Conservation (phyloP, 2,329 filamentous ascomycete species). For the Talaromyces sp. region DNA sequence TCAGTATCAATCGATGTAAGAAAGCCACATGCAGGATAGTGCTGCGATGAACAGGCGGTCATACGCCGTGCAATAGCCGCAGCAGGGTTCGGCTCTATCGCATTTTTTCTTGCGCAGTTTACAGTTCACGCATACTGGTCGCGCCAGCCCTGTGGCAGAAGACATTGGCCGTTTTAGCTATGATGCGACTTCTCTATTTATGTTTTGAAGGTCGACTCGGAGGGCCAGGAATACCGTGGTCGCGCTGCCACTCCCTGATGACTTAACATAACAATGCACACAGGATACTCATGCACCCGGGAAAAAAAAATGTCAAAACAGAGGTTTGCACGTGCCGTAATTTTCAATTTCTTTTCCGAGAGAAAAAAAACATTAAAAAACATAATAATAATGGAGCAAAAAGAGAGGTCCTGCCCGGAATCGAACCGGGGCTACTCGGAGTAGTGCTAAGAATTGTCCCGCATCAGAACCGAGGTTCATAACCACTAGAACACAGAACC, state of each 20-base stretch:
- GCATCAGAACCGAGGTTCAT: background rate
- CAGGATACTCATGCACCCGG: no score
- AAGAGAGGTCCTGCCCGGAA: background rate
- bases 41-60: background rate
- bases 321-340: no score
- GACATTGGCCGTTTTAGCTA: background rate
- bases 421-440: background rate
- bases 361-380: no score
- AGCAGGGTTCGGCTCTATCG: conserved; percentile 2
- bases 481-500: background rate
- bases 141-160: background rate
- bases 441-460: background rate
- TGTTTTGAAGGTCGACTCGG: no score
- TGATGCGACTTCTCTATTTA: background rate
- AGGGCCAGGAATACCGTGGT: no score
- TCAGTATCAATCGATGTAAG: background rate
- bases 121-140: conserved; percentile 5
- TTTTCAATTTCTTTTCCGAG: no score
- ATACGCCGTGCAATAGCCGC: conserved; percentile 8
- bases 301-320: no score
- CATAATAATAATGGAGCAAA: no score
- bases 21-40: background rate
- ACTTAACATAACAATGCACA: no score
- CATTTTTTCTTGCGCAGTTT: conserved; percentile 10
- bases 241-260: no score